Base-by-base conservation (phyloP, 176 grass and related monocot species). In the Eremochloa ophiuroides region DNA sequence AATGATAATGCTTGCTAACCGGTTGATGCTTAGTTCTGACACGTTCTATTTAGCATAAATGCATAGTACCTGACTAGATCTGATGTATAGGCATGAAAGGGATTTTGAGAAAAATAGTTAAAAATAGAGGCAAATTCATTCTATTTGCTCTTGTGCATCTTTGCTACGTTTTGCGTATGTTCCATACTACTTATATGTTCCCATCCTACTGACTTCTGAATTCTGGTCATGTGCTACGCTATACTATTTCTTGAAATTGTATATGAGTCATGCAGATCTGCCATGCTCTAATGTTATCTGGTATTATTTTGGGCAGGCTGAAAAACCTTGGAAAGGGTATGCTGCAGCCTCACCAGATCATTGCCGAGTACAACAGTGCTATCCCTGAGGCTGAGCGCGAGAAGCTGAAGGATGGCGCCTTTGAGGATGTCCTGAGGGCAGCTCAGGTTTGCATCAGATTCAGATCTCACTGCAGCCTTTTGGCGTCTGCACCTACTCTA, bases 381-480 rank as follows among this genome's bases (percentile, higher is more conserved):
- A 93, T 99, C 60, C 87, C 91, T 17, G 97, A 98, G 71, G 81
- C 86, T 16, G 92, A 95, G 73, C 88, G 87, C 0, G 93, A 90
- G 84, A 99, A 99, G 85, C 80, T 99, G 43, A 99, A 99, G 87
- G 97, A 99, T 20, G 91, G 87, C 0, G 89, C 89, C 71, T 99
- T 99, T 59, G 93, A 99, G 85, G 93, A 99, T 88, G 97, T 99
- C 37, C 87, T 99, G 60, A 87, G 86, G 59, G 89, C 87, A 20
- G 93, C 91, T 22, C 97, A 99, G 93, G 97, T 95, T 72, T 37
- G 71, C 66, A 62, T 84, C 30, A 41, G 73, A 67, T 35, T 46
- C 23, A 78, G 70, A 74, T 53, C 25, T 76, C 38, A 50, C 11
- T 38, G 2, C 18, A 37, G 2, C 22, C 4, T 33, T 59, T 22